phyloP scores from a whole-genome alignment of 2,329 filamentous ascomycete species.

The Verruconis gallopava region DNA sequence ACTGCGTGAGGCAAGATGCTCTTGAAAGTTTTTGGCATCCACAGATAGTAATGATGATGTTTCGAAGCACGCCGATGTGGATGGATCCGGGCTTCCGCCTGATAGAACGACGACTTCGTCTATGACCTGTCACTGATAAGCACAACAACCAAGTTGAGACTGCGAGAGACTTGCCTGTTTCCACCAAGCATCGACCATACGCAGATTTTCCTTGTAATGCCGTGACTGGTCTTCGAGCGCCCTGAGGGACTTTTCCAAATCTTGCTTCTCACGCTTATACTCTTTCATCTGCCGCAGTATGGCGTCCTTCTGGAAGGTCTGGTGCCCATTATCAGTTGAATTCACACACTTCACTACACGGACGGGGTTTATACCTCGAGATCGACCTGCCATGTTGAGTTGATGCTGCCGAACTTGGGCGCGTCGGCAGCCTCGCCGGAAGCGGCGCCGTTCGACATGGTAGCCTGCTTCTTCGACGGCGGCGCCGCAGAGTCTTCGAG shows the following conservation, averaged over 20 bases:
- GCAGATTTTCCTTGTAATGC: constrained; percentile 85
- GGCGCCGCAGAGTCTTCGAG: constrained; percentile 3
- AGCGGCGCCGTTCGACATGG: constrained; percentile 6
- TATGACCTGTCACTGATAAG: constrained; percentile 28
- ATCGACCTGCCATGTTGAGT: constrained; percentile 8
- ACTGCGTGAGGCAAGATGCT: constrained; percentile 64
- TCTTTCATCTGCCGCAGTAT: constrained; percentile 97
- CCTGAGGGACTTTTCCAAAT: constrained; percentile 66
- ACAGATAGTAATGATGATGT: constrained; percentile 40
- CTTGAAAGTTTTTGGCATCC: constrained; percentile 52
- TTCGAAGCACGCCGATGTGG: not conserved
- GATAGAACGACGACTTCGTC: constrained; percentile 28
- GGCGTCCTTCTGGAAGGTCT: constrained; percentile 56
- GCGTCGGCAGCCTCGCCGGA: constrained; percentile 7
- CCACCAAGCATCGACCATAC: constrained; percentile 87
- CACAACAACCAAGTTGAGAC: constrained; percentile 5
- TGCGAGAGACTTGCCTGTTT: constrained; percentile 54
- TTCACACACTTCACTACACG: not conserved
- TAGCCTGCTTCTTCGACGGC: constrained; percentile 7
- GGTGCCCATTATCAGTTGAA: not conserved
- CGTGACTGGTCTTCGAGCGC: constrained; percentile 65
- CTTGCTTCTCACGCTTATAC: constrained; percentile 81
- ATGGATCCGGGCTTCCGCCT: not conserved
- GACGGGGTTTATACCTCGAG: constrained; percentile 4
- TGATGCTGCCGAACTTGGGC: constrained; percentile 8